These are phyloP conservation scores for Sporothrix mexicana DNA, from an alignment of 2,329 filamentous ascomycete genomes.

Conservation along the genomic window DNA sequence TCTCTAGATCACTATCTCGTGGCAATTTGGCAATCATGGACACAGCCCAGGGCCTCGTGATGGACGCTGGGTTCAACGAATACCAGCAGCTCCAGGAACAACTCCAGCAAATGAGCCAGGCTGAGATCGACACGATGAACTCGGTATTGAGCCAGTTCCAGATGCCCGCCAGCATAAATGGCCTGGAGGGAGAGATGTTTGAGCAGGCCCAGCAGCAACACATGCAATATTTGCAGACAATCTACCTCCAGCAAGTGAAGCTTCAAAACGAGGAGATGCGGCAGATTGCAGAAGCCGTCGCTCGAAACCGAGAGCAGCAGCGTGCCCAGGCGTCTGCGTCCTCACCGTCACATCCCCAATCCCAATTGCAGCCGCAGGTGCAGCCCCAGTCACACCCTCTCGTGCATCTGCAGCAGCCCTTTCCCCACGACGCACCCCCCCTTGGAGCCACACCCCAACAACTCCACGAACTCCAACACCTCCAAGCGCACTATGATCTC, in stretches of 20 bases:
- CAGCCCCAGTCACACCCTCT: constrained; percentile 1
- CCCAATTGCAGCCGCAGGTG: background rate
- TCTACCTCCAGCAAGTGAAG: constrained; percentile 23
- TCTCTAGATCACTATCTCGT: background rate
- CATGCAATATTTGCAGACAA: constrained; percentile 13
- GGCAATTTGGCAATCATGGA: background rate
- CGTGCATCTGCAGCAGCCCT: constrained; percentile 21
- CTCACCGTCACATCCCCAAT: background rate
- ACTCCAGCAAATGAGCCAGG: constrained; percentile 20
- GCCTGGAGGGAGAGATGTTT: no score
- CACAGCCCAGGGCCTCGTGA: background rate
- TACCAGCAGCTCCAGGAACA: constrained; percentile 17
- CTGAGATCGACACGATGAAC: constrained; percentile 26
- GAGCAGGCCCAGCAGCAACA: background rate
- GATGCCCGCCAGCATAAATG: background rate
- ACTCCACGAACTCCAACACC: background rate
- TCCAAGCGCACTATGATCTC: background rate
- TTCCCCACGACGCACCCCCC: constrained; percentile 25
- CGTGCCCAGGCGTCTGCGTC: no score
- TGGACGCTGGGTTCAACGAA: background rate
- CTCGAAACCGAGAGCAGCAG: constrained; percentile 4
- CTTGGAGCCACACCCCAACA: constrained; percentile 23
- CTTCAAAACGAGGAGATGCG: constrained; percentile 14
- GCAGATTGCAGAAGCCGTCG: background rate
- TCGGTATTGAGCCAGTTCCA: constrained; percentile 12